Base-by-base conservation (phyloP, 495 filamentous ascomycete genomes). In the Penicillium lividum region DNA sequence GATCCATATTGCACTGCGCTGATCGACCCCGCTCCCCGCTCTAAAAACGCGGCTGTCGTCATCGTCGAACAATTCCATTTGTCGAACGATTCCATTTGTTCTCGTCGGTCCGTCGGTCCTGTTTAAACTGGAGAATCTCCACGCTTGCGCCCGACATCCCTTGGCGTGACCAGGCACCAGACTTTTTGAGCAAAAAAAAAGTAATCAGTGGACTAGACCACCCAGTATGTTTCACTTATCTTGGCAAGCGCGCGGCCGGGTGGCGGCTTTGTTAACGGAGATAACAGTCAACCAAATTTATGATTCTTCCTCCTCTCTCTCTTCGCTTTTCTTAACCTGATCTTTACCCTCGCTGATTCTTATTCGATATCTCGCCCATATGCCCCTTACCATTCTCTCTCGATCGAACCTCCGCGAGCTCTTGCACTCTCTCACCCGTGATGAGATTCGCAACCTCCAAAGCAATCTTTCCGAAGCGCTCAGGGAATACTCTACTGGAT, bases 341-440 rank as follows among this genome's bases (percentile, higher is more conserved):
- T 2, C 10, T 31, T 16, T 22, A 13, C 42, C 15, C 44, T 16
- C 28, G 10, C 36, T 18, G 38, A 34, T 6, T 29, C 36, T 18
- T 30, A 34, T 6, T 29, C 22, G 47, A 27, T 15, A 40, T 52
- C 27, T 30, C 56, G 28, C 25, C 57, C 56, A 48, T 45, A 93
- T 93, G 90, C 84, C 90, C 43, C 79, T 95, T 59, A 88, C 90
- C 3, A 77, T 97, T 36, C 86, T 97, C 33, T 83, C 86, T 31
- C 86, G 89, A 63, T 71, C 82, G 34, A 83, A 92, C 63, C 87
- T 96, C 54, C 81, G 79, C 59, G 62, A 70, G 2, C 73, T 96
- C 25, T 84, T 97, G n/a, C 81, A 87, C 53, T 85, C 81, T 48
- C 80, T 97, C n/a, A 86, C 75, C 25, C 72, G 73, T 31, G 82